Conservation (phyloP, 1,284 basidiomycete species). For the Apiotrichum akiyoshidainum region DNA sequence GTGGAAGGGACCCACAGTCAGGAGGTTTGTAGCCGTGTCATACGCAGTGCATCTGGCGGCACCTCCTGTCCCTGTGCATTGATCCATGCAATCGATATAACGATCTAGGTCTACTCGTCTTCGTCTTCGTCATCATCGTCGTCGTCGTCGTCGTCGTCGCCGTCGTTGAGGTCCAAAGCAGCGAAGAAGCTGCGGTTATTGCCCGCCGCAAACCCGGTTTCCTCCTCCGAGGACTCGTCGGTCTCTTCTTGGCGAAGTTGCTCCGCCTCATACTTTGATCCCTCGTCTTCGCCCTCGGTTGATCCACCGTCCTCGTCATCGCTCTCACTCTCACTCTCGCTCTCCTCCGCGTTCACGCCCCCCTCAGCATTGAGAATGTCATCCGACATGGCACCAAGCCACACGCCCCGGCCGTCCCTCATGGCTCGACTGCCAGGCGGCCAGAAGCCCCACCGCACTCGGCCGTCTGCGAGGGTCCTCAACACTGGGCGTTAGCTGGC, state of each 20-base stretch:
- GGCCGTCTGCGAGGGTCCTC: slow-evolving; percentile 71
- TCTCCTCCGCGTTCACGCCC: slow-evolving; percentile 7
- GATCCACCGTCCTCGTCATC: slow-evolving; percentile 20
- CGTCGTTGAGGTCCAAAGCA: slow-evolving; percentile 43
- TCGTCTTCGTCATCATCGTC: slow-evolving; percentile 8
- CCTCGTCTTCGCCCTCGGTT: slow-evolving; percentile 14
- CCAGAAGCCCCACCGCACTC: slow-evolving; percentile 79
- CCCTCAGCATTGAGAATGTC: not conserved
- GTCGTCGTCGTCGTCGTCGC: slow-evolving; percentile 28
- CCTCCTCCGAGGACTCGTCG: slow-evolving; percentile 22
- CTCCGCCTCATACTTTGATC: slow-evolving; percentile 23
- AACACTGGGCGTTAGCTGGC: slow-evolving; percentile 58
- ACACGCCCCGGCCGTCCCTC: slow-evolving; percentile 25
- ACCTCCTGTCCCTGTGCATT: not conserved
- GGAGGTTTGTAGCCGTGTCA: too few species aligned
- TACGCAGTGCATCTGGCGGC: too few species aligned
- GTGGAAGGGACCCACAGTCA: too few species aligned
- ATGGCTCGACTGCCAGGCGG: slow-evolving; percentile 51
- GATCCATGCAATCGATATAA: not conserved
- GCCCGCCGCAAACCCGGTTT: slow-evolving; percentile 3
- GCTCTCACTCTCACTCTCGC: slow-evolving; percentile 15
- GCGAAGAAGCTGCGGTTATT: slow-evolving; percentile 44
- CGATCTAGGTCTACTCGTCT: not conserved
- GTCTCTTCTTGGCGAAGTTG: slow-evolving; percentile 25
- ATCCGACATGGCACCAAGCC: slow-evolving; percentile 18